Evolutionary conservation across 306 rosid species (phyloP), one percentile per base, ranked within the genome.

Genomic region (Oxytropis ochrocephala): DNA sequence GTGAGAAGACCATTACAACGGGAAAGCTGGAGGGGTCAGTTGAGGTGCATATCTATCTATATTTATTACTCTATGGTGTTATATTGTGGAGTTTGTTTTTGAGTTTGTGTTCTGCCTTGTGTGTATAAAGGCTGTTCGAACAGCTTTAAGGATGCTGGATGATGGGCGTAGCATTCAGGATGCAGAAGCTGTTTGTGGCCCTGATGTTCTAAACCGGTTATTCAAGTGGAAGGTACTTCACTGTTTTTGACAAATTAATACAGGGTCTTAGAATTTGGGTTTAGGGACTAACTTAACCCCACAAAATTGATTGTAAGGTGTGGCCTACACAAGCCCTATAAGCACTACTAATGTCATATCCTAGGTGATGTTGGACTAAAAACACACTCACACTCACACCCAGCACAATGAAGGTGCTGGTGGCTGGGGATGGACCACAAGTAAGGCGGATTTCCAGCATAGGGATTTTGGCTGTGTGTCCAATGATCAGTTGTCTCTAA

Each of bases 11-110:
- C 81, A 87, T 91, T 64, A 88, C 88, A 32, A 36, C 68, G 64
- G 99, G 97, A 36, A 94, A 89, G 85, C 79, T 94, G 89, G 97
- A 91, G 74, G 91, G 88, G 35, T 80, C 95, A 66, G 87, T 88
- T 72, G 89, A 84, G 83, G 99, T 91, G 81, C 24, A 24, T 36
- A 36, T 33, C 13, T 49, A 49, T 27, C 55, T 30, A 67, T 38
- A 53, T 48, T 60, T 65, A 38, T 70, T 62, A n/a, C 50, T 30
- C 4, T 48, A 12, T 41, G 35, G 12, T 67, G 56, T 63, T 36
- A n/a, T 43, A 39, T 52, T 11, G 35, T 67, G 61, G 47, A 47
- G 38, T 14, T 55, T 36, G 11, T 57, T 24, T 38, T 51, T 64
- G 16, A 2, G 43, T 48, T 65, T 44, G 24, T 65, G 29, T 65